phyloP scores from a whole-genome alignment of 345 rosid species.

The Salix dunnii region DNA sequence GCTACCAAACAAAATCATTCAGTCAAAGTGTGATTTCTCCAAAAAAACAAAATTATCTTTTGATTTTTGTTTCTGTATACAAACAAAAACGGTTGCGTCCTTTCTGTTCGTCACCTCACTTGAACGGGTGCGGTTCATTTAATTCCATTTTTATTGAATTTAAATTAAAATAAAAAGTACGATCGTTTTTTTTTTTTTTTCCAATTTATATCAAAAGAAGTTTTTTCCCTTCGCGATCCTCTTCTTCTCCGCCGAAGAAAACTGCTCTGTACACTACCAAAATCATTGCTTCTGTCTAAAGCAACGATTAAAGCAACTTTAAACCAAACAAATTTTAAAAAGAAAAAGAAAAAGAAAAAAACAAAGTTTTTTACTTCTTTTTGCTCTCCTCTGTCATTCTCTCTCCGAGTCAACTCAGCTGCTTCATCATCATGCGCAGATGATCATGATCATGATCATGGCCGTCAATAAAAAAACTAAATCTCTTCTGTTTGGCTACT shows the following conservation, averaged over 20 bases:
- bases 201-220: neutral
- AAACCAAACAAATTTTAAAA: neutral
- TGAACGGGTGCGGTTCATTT: neutral
- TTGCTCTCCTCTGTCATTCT: neutral
- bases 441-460: neutral
- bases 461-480: neutral
- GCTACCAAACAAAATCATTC: neutral
- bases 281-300: constrained; percentile 35
- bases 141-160: neutral
- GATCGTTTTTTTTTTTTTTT: neutral
- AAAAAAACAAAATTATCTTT: neutral
- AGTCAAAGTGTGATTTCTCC: neutral
- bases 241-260: constrained; percentile 1
- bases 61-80: neutral
- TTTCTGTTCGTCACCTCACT: neutral
- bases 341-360: neutral
- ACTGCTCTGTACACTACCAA: constrained; percentile 47
- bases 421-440: neutral
- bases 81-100: constrained; percentile 8
- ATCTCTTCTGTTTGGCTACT: constrained; percentile 12
- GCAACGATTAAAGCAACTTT: constrained; percentile 9
- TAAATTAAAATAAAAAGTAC: neutral
- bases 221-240: neutral
- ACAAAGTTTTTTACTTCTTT: neutral
- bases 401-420: constrained; percentile 1